Base-by-base conservation (phyloP, 352 stramenopile species). In the Peronospora farinosa region DNA sequence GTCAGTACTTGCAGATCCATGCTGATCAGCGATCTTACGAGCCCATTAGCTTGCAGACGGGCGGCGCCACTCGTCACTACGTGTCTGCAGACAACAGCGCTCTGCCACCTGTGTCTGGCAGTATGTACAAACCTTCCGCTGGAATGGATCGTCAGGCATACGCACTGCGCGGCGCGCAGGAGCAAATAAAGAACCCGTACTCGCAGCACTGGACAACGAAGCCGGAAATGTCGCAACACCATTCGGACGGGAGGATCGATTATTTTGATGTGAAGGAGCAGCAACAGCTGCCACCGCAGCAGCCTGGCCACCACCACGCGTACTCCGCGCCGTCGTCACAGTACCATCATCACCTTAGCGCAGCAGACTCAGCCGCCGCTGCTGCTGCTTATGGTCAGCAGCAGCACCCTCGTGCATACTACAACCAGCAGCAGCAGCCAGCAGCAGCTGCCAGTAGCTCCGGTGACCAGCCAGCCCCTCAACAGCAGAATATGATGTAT, bases 191-290 rank as follows among this genome's bases (percentile, higher is more conserved):
- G 46, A 79, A 84, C 60, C 55, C 59, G 44, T 82, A 86, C 54
- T 57, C 68, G 28, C 74, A 84, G 57, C 72, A 84, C 58, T 88
- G 74, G 77, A 65, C 70, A 2, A 32, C 69, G 33, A 84, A 85
- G 58, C 63, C 69, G n/a, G 65, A 75, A 32, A 51, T 71, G 35
- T 53, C 54, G 17, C 68, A 74, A 46, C 54, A 61, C 28, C 59
- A 67, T 45, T 58, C 55, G 19, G 63, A 82, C 33, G 67, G 59
- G 30, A 51, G 60, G 25, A 64, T 71, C 19, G 78, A 87, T 62
- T 89, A 86, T 57, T 87, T 87, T 54, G 78, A 89, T 40, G 66
- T 87, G 50, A 71, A 60, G 48, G 84, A 89, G 69, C 73, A 89
- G 69, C 73, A 86, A 50, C 51, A 67, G 36, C 62, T 84, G 17